Evolutionary conservation across 768 basidiomycete species (phyloP), one percentile per base, ranked within the genome.

Genomic region (Amanita pallidorosea): DNA sequence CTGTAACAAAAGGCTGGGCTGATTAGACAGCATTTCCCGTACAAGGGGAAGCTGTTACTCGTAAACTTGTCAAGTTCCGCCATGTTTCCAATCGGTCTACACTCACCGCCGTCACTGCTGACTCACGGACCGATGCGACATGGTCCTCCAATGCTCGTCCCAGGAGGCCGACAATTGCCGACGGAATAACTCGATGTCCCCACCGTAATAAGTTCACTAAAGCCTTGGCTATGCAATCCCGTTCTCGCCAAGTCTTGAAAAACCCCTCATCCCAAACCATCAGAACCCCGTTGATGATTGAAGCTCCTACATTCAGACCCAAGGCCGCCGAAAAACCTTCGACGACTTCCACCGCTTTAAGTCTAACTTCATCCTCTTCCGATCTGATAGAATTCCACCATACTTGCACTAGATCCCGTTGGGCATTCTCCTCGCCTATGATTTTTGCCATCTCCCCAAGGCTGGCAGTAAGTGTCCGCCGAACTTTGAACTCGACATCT

Each of bases 391-490:
- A 71, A 31, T 77, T 75, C 69, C 74, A 76, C 81, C 83, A 94
- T 38, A 92, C 74, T 2, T 72, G 72, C 47, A 93, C 58, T 38
- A 98, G 69, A 62, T 93, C 90, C 37, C 64, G 63, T 44, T 71
- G 68, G 1, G 90, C 75, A 54, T 85, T 71, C 31, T 82, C 79
- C 27, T 74, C 70, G 0, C 89, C 90, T 34, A 97, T 76, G 49
- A 97, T 83, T 60, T 81, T 83, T 18, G 92, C 92, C 43, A 97
- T 67, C 63, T 93, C 92, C 46, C 93, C 93, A 12, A 95, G 61
- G 51, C 88, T 88, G 1, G 95, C 91, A 3, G 92, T 88, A 40
- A 95, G 72, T 12, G 90, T 88, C 45, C 78, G 77, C 20, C 82
- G 78, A 20, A 95, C 83, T 53, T 84, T 83, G 36, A 70, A 62